phyloP scores from a whole-genome alignment of 2,329 filamentous ascomycete species.

The Botrytis paeoniae region DNA sequence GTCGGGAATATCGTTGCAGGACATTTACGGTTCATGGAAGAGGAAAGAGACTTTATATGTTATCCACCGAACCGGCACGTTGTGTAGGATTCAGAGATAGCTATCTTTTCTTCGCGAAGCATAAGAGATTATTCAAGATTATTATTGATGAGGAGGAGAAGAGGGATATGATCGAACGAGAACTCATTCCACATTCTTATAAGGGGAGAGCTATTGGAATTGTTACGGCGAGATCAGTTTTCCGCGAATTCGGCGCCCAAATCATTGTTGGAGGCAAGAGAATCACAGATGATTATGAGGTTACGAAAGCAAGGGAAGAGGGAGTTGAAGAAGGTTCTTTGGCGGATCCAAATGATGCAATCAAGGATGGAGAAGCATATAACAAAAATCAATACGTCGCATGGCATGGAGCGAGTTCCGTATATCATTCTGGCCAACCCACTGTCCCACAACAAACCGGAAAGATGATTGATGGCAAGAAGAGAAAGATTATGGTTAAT shows the following conservation, averaged over 20 bases:
- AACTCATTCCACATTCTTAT: conserved; percentile 96
- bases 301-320: conserved; percentile 67
- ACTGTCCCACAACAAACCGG: conserved; percentile 72
- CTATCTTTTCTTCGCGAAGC: conserved; percentile 98
- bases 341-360: conserved; percentile 84
- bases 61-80: conserved; percentile 94
- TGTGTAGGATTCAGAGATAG: conserved; percentile 97
- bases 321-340: conserved; percentile 85
- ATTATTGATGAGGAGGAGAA: conserved; percentile 98
- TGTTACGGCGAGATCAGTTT: conserved; percentile 92
- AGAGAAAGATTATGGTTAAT: conserved; percentile 81
- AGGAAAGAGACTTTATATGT: conserved; percentile 88
- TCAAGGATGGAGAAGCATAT: conserved; percentile 78
- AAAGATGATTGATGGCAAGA: conserved; percentile 74
- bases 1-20: conserved; percentile 88
- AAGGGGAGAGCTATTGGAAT: conserved; percentile 97
- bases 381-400: conserved; percentile 99
- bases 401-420: conserved; percentile 94
- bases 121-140: conserved; percentile 94
- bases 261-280: conserved; percentile 90
- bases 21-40: conserved; percentile 88
- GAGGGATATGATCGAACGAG: conserved; percentile 88
- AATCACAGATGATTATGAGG: conserved; percentile 87
- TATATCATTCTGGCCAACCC: conserved; percentile 83
- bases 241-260: conserved; percentile 90